Percentiles rank a stretch among this genome's conserved stretches.
phyloP scores from a whole-genome alignment of 1,284 basidiomycete genomes.

The Lentinus polychrous region DNA sequence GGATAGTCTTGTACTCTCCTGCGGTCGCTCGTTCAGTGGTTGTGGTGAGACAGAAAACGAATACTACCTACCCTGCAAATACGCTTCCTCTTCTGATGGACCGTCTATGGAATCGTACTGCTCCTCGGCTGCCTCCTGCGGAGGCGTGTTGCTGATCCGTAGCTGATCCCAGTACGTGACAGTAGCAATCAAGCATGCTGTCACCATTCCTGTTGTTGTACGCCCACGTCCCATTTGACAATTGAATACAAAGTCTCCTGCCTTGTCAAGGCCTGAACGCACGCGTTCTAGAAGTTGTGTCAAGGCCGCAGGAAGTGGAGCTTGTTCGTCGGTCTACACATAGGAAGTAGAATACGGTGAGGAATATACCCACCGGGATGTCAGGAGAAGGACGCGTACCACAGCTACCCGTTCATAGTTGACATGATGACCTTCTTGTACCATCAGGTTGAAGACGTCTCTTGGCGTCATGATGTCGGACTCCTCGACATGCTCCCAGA shows the following conservation, averaged over 20 bases:
- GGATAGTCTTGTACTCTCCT: constrained; percentile 97
- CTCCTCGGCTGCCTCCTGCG: constrained; percentile 31
- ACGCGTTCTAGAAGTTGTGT: constrained; percentile 75
- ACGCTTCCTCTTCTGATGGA: constrained; percentile 79
- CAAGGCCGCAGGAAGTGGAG: constrained; percentile 83
- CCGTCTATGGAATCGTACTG: constrained; percentile 68
- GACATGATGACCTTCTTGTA: constrained; percentile 75
- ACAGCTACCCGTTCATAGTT: constrained; percentile 86
- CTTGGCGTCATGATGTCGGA: constrained; percentile 91
- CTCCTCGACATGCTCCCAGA: constrained; percentile 84
- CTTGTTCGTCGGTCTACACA: constrained; percentile 88
- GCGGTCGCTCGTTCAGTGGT: neutral
- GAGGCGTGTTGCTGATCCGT: constrained; percentile 9
- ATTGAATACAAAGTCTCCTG: constrained; percentile 80
- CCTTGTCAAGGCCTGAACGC: constrained; percentile 44
- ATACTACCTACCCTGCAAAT: constrained; percentile 63
- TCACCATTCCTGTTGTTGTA: constrained; percentile 91
- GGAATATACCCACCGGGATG: constrained; percentile 4
- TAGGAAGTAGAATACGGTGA: constrained; percentile 2
- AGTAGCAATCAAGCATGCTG: constrained; percentile 82
- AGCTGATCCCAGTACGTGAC: constrained; percentile 38
- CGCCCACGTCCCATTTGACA: constrained; percentile 84
- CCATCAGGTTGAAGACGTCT: constrained; percentile 75
- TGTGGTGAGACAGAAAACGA: neutral
- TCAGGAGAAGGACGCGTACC: constrained; percentile 38